Evolutionary conservation across 169 alveolate species (phyloP).

Genomic region (Plasmodium ovale): DNA sequence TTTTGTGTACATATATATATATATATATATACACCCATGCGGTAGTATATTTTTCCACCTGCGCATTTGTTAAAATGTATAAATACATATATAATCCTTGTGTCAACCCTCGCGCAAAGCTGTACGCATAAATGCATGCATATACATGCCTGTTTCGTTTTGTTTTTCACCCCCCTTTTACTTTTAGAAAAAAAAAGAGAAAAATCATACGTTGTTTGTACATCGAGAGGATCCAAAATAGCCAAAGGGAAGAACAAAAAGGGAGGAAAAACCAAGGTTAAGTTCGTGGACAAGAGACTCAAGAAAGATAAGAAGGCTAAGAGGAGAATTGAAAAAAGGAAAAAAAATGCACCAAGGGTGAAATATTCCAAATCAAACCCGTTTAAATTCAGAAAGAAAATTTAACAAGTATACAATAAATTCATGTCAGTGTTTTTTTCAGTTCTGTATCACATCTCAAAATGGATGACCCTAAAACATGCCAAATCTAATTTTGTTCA

Average conservation of each 20-base stretch:
- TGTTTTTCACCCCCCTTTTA: not conserved
- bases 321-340: slow-evolving; percentile 82
- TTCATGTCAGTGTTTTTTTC: too few relatives aligned
- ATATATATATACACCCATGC: not conserved
- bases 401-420: too few relatives aligned
- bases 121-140: slow-evolving; percentile 7
- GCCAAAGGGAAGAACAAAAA: slow-evolving; percentile 85
- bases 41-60: not conserved
- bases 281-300: slow-evolving; percentile 96
- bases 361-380: slow-evolving; percentile 70
- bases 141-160: not conserved
- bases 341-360: slow-evolving; percentile 69
- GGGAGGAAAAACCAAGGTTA: slow-evolving; percentile 87
- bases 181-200: slow-evolving; percentile 73
- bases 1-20: not conserved
- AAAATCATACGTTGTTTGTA: slow-evolving; percentile 89
- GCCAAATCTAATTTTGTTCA: too few relatives aligned
- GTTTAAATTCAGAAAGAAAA: slow-evolving; percentile 42
- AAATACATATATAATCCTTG: not conserved
- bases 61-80: not conserved
- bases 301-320: slow-evolving; percentile 94
- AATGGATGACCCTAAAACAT: too few relatives aligned
- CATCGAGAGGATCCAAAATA: slow-evolving; percentile 87
- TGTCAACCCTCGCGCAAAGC: too few relatives aligned
- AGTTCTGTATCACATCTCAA: too few relatives aligned